A percentile compares a stretch with the other conserved stretches of the same genome.
phyloP scores from a whole-genome alignment of 441 rosid species.

The Populus tomentosa region DNA sequence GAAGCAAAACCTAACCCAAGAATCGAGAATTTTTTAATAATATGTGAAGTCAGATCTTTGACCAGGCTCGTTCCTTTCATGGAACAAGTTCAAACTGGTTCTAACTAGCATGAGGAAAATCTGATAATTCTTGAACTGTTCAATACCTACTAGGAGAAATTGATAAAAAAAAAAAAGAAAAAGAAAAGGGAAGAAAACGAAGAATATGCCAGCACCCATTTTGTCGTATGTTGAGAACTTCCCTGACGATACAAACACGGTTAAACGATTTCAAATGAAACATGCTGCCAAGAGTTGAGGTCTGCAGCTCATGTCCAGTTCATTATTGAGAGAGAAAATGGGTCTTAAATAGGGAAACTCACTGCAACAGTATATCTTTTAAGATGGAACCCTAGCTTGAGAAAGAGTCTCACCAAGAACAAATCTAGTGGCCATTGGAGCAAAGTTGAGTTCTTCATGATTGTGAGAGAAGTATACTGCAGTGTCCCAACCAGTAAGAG shows the following conservation, averaged over 20 bases:
- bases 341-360: no score
- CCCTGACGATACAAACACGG: not conserved
- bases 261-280: not conserved
- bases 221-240: not conserved
- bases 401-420: not conserved
- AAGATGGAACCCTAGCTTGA: not conserved
- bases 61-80: slow-evolving; percentile 3
- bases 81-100: slow-evolving; percentile 21
- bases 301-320: no score
- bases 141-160: slow-evolving; percentile 32
- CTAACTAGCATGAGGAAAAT: slow-evolving; percentile 22
- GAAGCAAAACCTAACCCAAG: slow-evolving; percentile 25
- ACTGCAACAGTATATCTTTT: not conserved
- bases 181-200: not conserved
- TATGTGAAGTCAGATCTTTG: not conserved
- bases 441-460: no score
- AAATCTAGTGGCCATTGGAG: not conserved
- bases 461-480: not conserved
- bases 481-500: not conserved
- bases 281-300: not conserved
- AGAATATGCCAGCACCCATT: not conserved
- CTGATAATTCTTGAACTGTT: slow-evolving; percentile 11
- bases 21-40: not conserved
- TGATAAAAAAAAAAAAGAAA: not conserved
- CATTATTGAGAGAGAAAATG: not conserved